Evolutionary conservation across 257 asterid species (phyloP), one percentile per base, ranked within the genome.

Genomic region (Cynanchum wilfordii): DNA sequence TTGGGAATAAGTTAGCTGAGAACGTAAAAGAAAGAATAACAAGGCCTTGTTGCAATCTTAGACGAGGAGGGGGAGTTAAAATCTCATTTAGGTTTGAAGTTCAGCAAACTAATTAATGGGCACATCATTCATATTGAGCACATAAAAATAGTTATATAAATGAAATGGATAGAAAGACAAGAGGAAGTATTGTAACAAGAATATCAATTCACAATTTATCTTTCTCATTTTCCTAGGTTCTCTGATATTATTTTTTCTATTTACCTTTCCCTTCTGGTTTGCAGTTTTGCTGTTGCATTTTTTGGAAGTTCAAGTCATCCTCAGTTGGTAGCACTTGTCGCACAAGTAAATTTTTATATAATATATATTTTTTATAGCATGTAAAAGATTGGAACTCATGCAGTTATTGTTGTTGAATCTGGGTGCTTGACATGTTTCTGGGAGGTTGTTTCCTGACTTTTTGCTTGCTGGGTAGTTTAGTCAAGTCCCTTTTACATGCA

Each of bases 241-340:
- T 33, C 7, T 17, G 1, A 64, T 69, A 13, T 68, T 17, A 27
- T 40, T 24, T 70, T 57, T 73, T 55, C 67, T 50, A 55, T 54
- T 24, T 64, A 40, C 36, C 20, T 60, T 11, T 42, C 73, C 67
- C 68, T 71, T 71, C 76, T 77, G 72, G 69, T 40, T 75, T 79
- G 76, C 96, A 93, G 98, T 71, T 94, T 85, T 80, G 98, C 98
- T 63, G 85, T 94, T 84, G 99, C 97, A 66, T 94, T 90, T 75
- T 77, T 73, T 78, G 97, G 99, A 80, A 84, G 80, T 76, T 76
- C 89, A 75, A 82, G 88, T 65, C 93, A 80, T 84, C 95, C 98
- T 74, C 97, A 80, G 52, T 86, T 94, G 84, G 96, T 94, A 84
- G 99, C 98, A 65, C 84, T 94, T 76, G 87, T 94, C 79, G 99